phyloP scores from a whole-genome alignment of 2,329 filamentous ascomycete species.

The Tolypocladium tropicale region DNA sequence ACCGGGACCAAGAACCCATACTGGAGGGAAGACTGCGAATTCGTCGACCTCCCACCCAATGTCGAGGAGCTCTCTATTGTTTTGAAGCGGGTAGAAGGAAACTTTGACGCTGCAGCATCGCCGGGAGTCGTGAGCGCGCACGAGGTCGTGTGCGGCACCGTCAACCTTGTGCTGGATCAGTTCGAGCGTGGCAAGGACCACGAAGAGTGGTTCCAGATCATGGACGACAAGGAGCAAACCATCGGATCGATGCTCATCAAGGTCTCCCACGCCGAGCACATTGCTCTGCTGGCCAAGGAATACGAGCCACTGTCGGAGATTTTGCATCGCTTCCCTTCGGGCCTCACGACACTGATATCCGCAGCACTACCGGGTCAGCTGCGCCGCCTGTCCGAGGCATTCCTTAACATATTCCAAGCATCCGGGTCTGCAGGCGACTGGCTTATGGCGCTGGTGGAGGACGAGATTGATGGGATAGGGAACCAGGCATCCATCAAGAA shows the following conservation, averaged over 20 bases:
- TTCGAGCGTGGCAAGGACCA: slow-evolving; percentile 66
- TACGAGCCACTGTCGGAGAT: slow-evolving; percentile 76
- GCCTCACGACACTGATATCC: slow-evolving; percentile 76
- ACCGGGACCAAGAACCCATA: slow-evolving; percentile 63
- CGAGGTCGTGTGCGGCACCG: slow-evolving; percentile 53
- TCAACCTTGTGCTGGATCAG: slow-evolving; percentile 75
- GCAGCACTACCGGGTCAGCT: slow-evolving; percentile 68
- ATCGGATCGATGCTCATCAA: slow-evolving; percentile 80
- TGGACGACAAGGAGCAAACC: slow-evolving; percentile 63
- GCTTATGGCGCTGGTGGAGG: slow-evolving; percentile 87
- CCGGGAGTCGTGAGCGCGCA: slow-evolving; percentile 18
- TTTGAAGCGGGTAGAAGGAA: slow-evolving; percentile 54
- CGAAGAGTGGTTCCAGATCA: slow-evolving; percentile 80
- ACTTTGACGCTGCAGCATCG: slow-evolving; percentile 30
- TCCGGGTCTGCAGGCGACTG: slow-evolving; percentile 77
- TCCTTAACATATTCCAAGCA: slow-evolving; percentile 93
- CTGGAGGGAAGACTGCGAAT: slow-evolving; percentile 75
- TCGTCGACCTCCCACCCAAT: slow-evolving; percentile 59
- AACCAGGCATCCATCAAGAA: slow-evolving; percentile 70
- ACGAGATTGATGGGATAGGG: slow-evolving; percentile 89
- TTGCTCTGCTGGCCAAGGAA: slow-evolving; percentile 77
- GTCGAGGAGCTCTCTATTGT: slow-evolving; percentile 61
- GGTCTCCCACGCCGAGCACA: slow-evolving; percentile 75
- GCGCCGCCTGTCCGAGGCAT: slow-evolving; percentile 69
- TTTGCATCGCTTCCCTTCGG: slow-evolving; percentile 73